Base-by-base conservation (phyloP, 306 rosid species). In the Malus sieversii region DNA sequence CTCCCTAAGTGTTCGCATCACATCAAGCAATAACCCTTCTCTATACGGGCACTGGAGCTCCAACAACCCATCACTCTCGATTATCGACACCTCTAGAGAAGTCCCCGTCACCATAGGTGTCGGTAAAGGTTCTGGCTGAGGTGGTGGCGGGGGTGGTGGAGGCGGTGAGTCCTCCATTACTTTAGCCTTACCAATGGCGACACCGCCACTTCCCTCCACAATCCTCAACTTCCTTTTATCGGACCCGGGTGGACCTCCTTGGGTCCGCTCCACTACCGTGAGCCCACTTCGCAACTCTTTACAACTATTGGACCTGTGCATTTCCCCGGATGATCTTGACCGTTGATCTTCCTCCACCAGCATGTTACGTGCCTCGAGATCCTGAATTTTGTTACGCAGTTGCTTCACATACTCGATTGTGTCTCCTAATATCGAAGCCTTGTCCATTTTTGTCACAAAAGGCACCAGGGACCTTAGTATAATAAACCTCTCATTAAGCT, bases 371-470 rank as follows among this genome's bases (percentile, higher is more conserved):
- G 90, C 75, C 80, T 95, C 99, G 0, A 95, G 90, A 22, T 95
- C 97, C 51, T 92, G 91, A 33, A 95, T 84, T 80, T 87, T 90
- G 60, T 90, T 83, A 1, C 91, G 85, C 3, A 95, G 71, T 62
- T 92, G 97, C 68, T 95, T 90, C 42, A 95, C 77, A 42, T 95
- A 95, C 79, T 95, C 97, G n/a, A 95, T 91, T 1, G 99, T 90
- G 77, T 95, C 99, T 1, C 97, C 99, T 38, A 95, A 33, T 45
- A 95, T 92, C 1, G 99, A 95, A 3, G 97, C 97, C 65, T 95
- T 89, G 86, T 95, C 99, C 97, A 92, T 95, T 77, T 90, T 95
- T 19, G 99, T 95, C 25, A 91, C 93, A 51, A 95, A 95, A 0
- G 99, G 99, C 1, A 95, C 97, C 0, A 92, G 73, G 0, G 99